Percentiles rank a stretch among this genome's conserved stretches.
Evolutionary conservation across 2,329 filamentous ascomycete genomes (phyloP).

Genomic region (Stagonosporopsis rhizophila): DNA sequence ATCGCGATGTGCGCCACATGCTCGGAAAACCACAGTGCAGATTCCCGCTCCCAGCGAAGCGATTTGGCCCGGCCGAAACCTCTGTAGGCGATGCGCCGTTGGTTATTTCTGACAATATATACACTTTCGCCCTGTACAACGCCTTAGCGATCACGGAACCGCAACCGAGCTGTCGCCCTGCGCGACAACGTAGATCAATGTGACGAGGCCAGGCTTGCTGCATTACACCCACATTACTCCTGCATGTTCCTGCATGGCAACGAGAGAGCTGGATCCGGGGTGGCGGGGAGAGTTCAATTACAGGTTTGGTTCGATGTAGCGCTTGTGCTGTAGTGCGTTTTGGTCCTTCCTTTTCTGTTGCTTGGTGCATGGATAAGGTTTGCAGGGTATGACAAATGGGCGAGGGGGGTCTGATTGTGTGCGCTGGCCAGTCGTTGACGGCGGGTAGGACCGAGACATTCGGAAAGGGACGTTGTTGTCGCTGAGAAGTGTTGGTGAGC

Average conservation of each 20-base stretch:
- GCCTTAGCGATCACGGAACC: not conserved
- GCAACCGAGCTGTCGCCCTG: not conserved
- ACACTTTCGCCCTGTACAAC: slow-evolving; percentile 2
- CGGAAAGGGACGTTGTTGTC: slow-evolving; percentile 9
- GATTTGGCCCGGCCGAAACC: not conserved
- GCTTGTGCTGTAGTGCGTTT: slow-evolving; percentile 14
- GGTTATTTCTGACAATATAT: not conserved
- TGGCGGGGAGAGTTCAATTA: slow-evolving; percentile 7
- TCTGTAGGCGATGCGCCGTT: not conserved
- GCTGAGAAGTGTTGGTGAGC: slow-evolving; percentile 9
- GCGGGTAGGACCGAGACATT: slow-evolving; percentile 14
- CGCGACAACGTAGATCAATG: slow-evolving; percentile 3
- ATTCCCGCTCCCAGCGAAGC: not conserved
- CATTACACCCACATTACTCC: not conserved
- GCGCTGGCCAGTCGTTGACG: not conserved
- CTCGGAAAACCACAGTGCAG: not conserved
- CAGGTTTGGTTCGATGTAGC: slow-evolving; percentile 13
- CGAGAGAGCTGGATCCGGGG: slow-evolving; percentile 1
- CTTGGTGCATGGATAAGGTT: slow-evolving; percentile 14
- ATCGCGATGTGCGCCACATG: slow-evolving; percentile 1
- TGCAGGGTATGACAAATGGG: slow-evolving; percentile 14
- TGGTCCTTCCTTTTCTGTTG: slow-evolving; percentile 7
- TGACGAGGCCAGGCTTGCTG: slow-evolving; percentile 11
- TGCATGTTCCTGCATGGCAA: slow-evolving; percentile 1
- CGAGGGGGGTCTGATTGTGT: not conserved